A percentile compares a stretch with the other conserved stretches of the same genome.
These are phyloP conservation scores for Calonectria multiphialidica DNA, from an alignment of 2,329 filamentous ascomycete species.

Conservation along the genomic window DNA sequence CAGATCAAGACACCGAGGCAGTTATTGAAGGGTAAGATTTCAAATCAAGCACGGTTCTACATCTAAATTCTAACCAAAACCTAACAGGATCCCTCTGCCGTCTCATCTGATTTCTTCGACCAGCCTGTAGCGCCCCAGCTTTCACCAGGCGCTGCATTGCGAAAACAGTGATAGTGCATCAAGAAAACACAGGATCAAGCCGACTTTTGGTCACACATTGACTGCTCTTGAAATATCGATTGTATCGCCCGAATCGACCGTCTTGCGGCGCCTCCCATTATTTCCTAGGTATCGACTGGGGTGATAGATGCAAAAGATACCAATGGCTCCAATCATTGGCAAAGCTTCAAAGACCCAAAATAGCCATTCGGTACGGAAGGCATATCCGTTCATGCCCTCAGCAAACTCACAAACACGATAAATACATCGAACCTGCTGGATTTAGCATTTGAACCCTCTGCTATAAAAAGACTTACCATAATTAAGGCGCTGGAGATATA, in stretches of 20 bases:
- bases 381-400: conserved; percentile 62
- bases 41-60: background rate
- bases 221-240: conserved; percentile 22
- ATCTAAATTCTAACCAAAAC: background rate
- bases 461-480: conserved; percentile 50
- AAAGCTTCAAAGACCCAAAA: conserved; percentile 65
- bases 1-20: conserved; percentile 1
- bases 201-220: background rate
- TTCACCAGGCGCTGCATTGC: background rate
- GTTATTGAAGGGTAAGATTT: conserved; percentile 11
- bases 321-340: conserved; percentile 60
- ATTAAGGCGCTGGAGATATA: conserved; percentile 59
- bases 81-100: background rate
- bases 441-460: background rate
- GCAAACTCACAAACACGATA: conserved; percentile 67
- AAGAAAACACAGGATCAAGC: background rate
- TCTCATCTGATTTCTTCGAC: background rate
- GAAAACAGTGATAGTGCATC: background rate
- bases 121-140: background rate
- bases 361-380: conserved; percentile 64
- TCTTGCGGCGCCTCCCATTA: conserved; percentile 18
- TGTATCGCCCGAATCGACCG: background rate
- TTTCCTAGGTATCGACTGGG: conserved; percentile 54
- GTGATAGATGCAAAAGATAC: conserved; percentile 63
- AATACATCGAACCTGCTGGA: conserved; percentile 59